Conservation (phyloP, 2,329 filamentous ascomycete species). For the Celoporthe dispersa region DNA sequence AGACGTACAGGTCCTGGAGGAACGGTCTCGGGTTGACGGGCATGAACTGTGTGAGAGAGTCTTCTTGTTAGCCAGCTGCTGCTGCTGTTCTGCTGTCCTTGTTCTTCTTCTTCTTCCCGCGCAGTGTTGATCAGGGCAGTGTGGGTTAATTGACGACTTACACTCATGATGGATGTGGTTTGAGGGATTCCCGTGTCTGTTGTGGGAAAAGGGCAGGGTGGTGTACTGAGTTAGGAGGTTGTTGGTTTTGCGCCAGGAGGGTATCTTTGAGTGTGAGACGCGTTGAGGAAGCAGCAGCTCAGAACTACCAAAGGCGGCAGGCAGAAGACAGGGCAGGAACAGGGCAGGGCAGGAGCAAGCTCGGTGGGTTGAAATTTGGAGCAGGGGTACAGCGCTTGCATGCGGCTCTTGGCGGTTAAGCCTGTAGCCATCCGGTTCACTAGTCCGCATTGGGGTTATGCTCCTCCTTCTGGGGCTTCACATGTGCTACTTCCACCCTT, state of each 20-base stretch:
- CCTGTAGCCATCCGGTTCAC: background rate
- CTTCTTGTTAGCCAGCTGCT: background rate
- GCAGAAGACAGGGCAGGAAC: background rate
- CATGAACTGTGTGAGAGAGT: conserved; percentile 65
- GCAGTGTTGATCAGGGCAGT: background rate
- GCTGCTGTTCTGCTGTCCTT: background rate
- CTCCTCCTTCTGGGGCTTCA: background rate
- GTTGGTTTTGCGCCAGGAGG: background rate
- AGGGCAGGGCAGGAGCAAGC: background rate
- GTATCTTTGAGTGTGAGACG: background rate
- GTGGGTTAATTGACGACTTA: background rate
- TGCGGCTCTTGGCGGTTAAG: background rate
- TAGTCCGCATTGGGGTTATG: background rate
- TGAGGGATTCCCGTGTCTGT: background rate
- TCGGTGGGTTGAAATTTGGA: background rate
- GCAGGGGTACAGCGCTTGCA: background rate
- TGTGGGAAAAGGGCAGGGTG: background rate
- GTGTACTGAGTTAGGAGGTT: background rate
- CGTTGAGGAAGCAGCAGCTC: background rate
- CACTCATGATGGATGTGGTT: background rate
- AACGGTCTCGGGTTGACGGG: conserved; percentile 96
- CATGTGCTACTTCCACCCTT: background rate
- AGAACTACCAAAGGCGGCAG: background rate
- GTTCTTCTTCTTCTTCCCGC: background rate
- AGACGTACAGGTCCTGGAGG: conserved; percentile 83